phyloP scores from a whole-genome alignment of 352 stramenopile genomes.

The Phytopythium ostracodes region DNA sequence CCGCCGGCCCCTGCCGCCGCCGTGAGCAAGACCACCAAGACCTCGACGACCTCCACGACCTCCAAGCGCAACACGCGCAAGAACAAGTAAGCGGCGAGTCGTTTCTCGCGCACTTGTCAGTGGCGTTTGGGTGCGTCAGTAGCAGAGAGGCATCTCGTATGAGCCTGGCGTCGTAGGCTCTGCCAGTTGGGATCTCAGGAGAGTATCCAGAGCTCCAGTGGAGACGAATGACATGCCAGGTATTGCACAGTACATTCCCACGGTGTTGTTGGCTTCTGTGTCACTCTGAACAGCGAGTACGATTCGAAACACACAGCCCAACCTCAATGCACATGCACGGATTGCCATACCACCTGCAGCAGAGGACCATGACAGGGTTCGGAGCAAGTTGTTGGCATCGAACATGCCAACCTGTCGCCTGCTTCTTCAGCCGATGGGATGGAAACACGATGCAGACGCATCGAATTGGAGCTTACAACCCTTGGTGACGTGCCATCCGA shows the following conservation, averaged over 20 bases:
- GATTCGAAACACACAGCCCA: too few species aligned
- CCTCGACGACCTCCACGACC: slow-evolving; percentile 7
- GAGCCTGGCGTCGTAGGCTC: neutral
- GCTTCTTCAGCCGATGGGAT: too few species aligned
- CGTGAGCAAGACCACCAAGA: slow-evolving; percentile 14
- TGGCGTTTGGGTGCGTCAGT: neutral
- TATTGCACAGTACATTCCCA: neutral
- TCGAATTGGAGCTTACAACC: neutral
- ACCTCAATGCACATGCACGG: too few species aligned
- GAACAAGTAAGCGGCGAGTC: slow-evolving; percentile 10
- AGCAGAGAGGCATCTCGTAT: neutral
- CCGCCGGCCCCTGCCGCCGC: slow-evolving; percentile 10
- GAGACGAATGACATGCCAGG: neutral
- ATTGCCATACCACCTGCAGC: too few species aligned
- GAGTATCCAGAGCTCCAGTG: too few species aligned
- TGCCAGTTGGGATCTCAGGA: neutral
- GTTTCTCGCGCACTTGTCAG: neutral
- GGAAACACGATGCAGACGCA: too few species aligned
- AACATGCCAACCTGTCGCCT: too few species aligned
- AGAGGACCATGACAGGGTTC: too few species aligned
- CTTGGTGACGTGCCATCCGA: too few species aligned
- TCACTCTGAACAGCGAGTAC: too few species aligned
- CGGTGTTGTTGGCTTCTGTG: too few species aligned
- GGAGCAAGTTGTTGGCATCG: too few species aligned
- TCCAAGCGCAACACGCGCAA: slow-evolving; percentile 31